Base-by-base conservation (phyloP, 2,329 filamentous ascomycete genomes). In the Zalaria sp. region DNA sequence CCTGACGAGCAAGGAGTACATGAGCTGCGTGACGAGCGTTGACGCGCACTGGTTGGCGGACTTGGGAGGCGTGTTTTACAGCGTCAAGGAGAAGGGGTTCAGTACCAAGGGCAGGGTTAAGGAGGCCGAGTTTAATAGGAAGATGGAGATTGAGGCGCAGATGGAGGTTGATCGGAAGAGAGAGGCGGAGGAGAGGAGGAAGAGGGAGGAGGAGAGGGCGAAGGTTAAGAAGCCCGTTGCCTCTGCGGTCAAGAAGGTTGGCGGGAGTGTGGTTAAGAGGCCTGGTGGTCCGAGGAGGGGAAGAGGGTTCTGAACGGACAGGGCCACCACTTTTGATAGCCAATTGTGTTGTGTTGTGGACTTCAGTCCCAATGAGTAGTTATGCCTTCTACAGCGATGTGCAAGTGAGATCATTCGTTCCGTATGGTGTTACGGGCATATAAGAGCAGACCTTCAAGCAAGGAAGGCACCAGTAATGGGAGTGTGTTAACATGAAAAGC, bases 41-140 rank as follows among this genome's bases (percentile, higher is more conserved):
- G 91, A 98, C 59, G 89, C 91, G 40, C 86, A 93, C 58, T 98
- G 91, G 91, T 75, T 98, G 34, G 91, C 91, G 5, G 91, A 98
- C 58, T 70, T 98, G 4, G 91, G 93, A 29, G 91, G 88, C 2
- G 91, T 98, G 0, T 98, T 98, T 61, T 98, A 96, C 62, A 91
- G 83, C 1, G 75, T 98, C 56, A 95, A 94, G 65, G 89, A 96
- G 64, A 98, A 98, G 63, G 91, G 89, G 1, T 98, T 93, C 58
- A 93, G 84, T 9, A 78, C 81, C 8, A 73, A 84, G 26, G 83
- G 94, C 54, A 89, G 87, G 63, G 77, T 94, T 38, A 89, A 82
- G 0, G 89, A 96, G 64, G 81, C 79, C 10, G 89, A 95, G 59
- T 94, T 94, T 59, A 95, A 93, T 57, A 72, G 78, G 40, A 87